These are phyloP conservation scores for Hypoxylon lienhwacheense DNA, from an alignment of 495 filamentous ascomycete species.

Conservation along the genomic window DNA sequence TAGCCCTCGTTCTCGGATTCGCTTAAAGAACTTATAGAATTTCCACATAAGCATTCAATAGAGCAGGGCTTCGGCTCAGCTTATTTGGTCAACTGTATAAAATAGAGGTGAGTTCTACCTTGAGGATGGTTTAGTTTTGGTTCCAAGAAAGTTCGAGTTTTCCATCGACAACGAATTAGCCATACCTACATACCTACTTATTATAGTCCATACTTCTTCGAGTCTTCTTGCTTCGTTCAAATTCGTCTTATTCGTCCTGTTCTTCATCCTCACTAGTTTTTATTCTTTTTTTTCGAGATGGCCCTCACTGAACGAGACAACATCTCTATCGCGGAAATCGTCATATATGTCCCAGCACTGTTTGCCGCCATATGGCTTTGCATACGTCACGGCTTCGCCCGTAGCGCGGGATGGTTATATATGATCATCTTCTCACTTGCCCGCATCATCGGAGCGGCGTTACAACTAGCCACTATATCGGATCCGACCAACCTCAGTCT, in stretches of 20 bases:
- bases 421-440: constrained; percentile 41
- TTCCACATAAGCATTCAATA: too few relatives aligned
- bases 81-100: too few relatives aligned
- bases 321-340: constrained; percentile 42
- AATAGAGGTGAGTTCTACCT: too few relatives aligned
- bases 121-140: too few relatives aligned
- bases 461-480: constrained; percentile 43
- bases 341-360: constrained; percentile 37
- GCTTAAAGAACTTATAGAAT: too few relatives aligned
- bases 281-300: constrained; percentile 12
- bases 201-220: too few relatives aligned
- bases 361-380: constrained; percentile 35
- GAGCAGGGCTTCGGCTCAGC: too few relatives aligned
- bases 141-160: too few relatives aligned
- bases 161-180: too few relatives aligned
- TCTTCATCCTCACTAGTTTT: neutral
- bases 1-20: too few relatives aligned
- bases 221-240: neutral
- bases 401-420: constrained; percentile 40
- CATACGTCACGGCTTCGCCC: constrained; percentile 40
- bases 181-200: too few relatives aligned
- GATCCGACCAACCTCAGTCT: constrained; percentile 38
- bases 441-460: constrained; percentile 38
- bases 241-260: neutral
- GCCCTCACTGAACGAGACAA: constrained; percentile 32